phyloP scores from a whole-genome alignment of 331 rosid genomes.

The Phaseolus coccineus region DNA sequence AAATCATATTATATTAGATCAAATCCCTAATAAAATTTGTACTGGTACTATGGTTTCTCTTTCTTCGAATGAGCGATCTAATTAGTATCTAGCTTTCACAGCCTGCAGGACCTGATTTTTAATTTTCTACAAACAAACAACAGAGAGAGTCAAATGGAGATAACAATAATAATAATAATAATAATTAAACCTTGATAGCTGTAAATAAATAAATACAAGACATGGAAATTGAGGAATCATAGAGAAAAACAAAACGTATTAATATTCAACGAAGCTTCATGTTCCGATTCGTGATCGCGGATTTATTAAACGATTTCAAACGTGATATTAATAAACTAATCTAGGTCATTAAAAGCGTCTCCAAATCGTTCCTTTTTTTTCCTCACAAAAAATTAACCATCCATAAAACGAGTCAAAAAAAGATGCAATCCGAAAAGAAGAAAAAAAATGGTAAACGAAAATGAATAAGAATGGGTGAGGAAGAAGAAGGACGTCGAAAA shows the following conservation, averaged over 20 bases:
- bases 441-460: neutral
- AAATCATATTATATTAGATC: conserved; percentile 23
- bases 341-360: conserved; percentile 57
- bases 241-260: conserved; percentile 39
- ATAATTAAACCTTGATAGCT: neutral
- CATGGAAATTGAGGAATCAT: conserved; percentile 64
- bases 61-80: conserved; percentile 42
- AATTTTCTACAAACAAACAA: conserved; percentile 44
- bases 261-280: conserved; percentile 66
- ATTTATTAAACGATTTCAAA: conserved; percentile 36
- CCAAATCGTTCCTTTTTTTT: conserved; percentile 45
- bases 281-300: conserved; percentile 47
- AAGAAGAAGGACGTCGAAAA: neutral
- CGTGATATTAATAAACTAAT: conserved; percentile 40
- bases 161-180: neutral
- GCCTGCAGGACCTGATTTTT: conserved; percentile 39
- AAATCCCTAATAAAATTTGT: conserved; percentile 28
- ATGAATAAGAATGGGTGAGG: neutral
- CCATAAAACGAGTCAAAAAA: conserved; percentile 46
- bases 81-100: conserved; percentile 29
- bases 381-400: conserved; percentile 49
- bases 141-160: conserved; percentile 29
- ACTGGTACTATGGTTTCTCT: conserved; percentile 16
- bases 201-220: conserved; percentile 41
- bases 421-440: neutral